phyloP scores from a whole-genome alignment of 345 rosid species.

The Murraya paniculata region DNA sequence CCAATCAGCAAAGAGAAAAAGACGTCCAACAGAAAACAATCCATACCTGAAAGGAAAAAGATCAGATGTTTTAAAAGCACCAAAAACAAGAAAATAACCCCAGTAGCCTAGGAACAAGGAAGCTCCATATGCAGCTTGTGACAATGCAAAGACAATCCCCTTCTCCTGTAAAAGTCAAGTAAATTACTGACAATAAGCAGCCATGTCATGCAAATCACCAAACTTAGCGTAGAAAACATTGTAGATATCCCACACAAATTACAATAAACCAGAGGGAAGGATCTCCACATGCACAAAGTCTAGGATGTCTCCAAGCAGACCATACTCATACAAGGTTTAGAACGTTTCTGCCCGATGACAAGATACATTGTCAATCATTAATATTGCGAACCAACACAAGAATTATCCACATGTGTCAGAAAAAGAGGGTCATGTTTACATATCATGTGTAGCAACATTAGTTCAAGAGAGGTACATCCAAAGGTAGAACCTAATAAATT shows the following conservation, averaged over 20 bases:
- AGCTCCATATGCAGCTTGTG: slow-evolving; percentile 84
- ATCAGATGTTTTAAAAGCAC: slow-evolving; percentile 42
- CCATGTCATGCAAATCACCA: neutral
- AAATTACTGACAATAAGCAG: neutral
- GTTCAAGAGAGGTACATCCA: neutral
- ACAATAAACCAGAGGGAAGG: neutral
- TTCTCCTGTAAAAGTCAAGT: slow-evolving; percentile 49
- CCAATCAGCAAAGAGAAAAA: slow-evolving; percentile 6
- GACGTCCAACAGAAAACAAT: slow-evolving; percentile 11
- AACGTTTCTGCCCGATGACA: neutral
- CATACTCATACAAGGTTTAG: neutral
- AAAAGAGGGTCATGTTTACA: neutral
- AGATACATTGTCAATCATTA: neutral
- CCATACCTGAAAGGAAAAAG: slow-evolving; percentile 87
- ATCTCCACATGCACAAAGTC: neutral
- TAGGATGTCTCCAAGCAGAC: neutral
- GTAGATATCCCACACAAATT: neutral
- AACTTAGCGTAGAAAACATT: slow-evolving; percentile 7
- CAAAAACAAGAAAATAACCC: slow-evolving; percentile 67
- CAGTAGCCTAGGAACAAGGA: slow-evolving; percentile 78
- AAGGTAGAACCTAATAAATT: neutral
- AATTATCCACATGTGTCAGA: neutral
- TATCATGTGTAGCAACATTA: neutral
- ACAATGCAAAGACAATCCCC: slow-evolving; percentile 59
- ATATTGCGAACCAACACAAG: neutral